Evolutionary conservation across 179 eudicot species (phyloP).

Genomic region (Spinacia oleracea): DNA sequence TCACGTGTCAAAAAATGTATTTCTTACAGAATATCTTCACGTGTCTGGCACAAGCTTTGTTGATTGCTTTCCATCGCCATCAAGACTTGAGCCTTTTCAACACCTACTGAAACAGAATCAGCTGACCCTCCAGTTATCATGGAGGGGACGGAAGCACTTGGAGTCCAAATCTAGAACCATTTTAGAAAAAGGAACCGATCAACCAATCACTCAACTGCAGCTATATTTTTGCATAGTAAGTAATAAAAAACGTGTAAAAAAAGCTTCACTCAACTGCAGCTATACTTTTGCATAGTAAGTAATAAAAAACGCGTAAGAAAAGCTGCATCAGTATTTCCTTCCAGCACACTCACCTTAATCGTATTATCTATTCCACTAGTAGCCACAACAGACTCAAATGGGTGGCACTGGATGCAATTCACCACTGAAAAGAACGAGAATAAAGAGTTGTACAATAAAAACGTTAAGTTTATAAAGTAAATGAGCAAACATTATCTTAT

Average conservation of each 20-base stretch:
- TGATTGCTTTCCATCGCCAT: constrained; percentile 86
- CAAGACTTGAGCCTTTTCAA: constrained; percentile 57
- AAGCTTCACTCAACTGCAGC: background rate
- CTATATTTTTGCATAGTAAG: background rate
- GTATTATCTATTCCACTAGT: constrained; percentile 96
- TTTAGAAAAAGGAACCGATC: background rate
- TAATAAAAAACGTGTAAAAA: too few relatives aligned
- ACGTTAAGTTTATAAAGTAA: background rate
- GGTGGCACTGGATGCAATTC: constrained; percentile 95
- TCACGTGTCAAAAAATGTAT: constrained; percentile 5
- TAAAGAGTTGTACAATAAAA: background rate
- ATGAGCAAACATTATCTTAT: background rate
- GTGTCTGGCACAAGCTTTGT: constrained; percentile 58
- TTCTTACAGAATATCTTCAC: constrained; percentile 74
- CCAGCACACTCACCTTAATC: constrained; percentile 58
- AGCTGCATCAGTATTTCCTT: background rate
- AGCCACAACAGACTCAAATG: constrained; percentile 81
- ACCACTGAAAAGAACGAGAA: constrained; percentile 62
- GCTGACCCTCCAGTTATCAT: constrained; percentile 63
- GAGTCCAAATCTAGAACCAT: constrained; percentile 81
- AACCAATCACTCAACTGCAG: background rate
- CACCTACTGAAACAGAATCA: constrained; percentile 44
- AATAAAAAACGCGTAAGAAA: too few relatives aligned
- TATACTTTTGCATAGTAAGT: background rate
- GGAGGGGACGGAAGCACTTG: constrained; percentile 68